Base-by-base conservation (phyloP, 495 filamentous ascomycete genomes). In the Sphaerosporella brunnea region DNA sequence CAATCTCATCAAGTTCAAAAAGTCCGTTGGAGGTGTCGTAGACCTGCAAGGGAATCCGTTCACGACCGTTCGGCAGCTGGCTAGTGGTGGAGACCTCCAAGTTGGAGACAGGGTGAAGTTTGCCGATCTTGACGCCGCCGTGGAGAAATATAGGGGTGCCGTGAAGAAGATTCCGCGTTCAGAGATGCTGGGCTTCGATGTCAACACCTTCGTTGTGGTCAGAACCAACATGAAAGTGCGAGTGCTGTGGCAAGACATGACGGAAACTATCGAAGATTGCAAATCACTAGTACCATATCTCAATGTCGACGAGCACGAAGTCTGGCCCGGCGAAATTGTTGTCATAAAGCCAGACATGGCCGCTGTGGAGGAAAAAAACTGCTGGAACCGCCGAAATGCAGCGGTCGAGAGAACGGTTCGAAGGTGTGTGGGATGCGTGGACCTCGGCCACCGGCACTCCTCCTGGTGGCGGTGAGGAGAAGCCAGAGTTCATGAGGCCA, bases 191-290 rank as follows among this genome's bases (percentile, higher is more conserved):
- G 74, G 74, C 1, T 74, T 69, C 56, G 75, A 79, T 49, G 49
- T 77, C 46, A 78, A 79, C 49, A 64, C 71, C 1, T 73, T 70
- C 45, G 60, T 63, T 13, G 61, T 78, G 19, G 60, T 65, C 28
- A 58, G 60, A 23, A 68, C 68, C 2, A 62, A 62, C 15, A 69
- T 71, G 13, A 56, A 56, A 8, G 68, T 73, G 7, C 67, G 61
- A 10, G 68, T 80, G 13, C 65, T 66, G 35, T 80, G 76, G 76
- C 76, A 80, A 49, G 73, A 80, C 51, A 60, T 66, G 19, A 68
- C 63, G 20, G 65, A 68, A 23, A 70, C 70, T 0, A 58, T 63
- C 19, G 64, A 75, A 35, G 43, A 50, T 21, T 59, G 66, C 13
- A 64, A 53, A 11, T 51, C 58, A 21, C 48, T 80, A 0, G 58